A percentile compares a stretch with the other conserved stretches of the same genome.
phyloP scores from a whole-genome alignment of 2,329 filamentous ascomycete species.

The Calonectria montana region DNA sequence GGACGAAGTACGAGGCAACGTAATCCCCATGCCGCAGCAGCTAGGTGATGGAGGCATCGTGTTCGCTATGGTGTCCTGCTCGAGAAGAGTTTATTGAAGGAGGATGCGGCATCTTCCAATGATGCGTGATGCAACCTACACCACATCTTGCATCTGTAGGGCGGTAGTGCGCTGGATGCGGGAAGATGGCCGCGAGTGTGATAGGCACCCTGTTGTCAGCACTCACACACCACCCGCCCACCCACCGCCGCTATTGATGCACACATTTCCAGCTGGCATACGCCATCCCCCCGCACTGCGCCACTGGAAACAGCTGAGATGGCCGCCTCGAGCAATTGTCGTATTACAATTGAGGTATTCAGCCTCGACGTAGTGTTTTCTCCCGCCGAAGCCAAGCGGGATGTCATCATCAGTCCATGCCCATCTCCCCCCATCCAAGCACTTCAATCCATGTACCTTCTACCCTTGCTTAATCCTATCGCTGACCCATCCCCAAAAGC shows the following conservation, averaged over 20 bases:
- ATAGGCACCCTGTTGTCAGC: neutral
- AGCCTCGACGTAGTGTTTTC: neutral
- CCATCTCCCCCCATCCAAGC: neutral
- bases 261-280: neutral
- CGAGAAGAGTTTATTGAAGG: constrained; percentile 3
- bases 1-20: neutral
- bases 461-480: constrained; percentile 5
- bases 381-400: neutral
- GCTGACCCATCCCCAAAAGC: neutral
- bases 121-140: constrained; percentile 1
- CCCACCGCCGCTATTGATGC: neutral
- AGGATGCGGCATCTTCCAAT: neutral
- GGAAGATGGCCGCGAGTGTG: neutral
- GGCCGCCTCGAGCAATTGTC: constrained; percentile 2
- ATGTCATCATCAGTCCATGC: neutral
- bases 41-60: constrained; percentile 8
- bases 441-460: neutral
- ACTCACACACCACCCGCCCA: neutral
- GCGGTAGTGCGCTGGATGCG: neutral
- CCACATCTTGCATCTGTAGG: neutral
- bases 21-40: constrained; percentile 8
- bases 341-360: neutral
- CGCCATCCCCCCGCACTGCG: constrained; percentile 17
- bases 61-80: constrained; percentile 15
- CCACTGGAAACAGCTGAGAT: constrained; percentile 6